These are phyloP conservation scores for Nigrospora osmanthi DNA, from an alignment of 2,329 filamentous ascomycete species.

Conservation along the genomic window DNA sequence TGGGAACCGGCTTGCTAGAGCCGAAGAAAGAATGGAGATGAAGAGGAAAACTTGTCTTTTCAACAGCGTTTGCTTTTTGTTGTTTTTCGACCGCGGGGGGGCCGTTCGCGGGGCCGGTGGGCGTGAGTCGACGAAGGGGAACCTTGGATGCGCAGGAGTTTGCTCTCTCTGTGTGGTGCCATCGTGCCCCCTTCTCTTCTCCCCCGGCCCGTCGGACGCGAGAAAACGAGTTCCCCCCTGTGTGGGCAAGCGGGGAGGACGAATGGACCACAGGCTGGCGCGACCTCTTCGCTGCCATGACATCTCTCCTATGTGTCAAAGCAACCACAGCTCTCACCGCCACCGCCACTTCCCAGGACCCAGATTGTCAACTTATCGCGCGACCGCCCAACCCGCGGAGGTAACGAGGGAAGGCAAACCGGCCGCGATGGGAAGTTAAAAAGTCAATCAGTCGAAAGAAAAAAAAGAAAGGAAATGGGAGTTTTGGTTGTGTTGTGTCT, in stretches of 20 bases:
- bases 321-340: no score
- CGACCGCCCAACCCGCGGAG: no score
- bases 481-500: no score
- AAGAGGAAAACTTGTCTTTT: constrained; percentile 18
- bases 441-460: no score
- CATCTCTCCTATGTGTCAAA: constrained; percentile 20
- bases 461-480: no score
- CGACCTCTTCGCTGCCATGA: constrained; percentile 22
- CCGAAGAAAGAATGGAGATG: constrained; percentile 5
- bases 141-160: constrained; percentile 7
- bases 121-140: constrained; percentile 10
- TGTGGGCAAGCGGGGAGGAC: constrained; percentile 15
- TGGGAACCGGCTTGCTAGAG: constrained; percentile 4
- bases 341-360: no score
- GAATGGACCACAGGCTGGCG: constrained; percentile 22
- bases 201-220: background rate
- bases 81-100: constrained; percentile 11
- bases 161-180: no score
- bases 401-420: no score
- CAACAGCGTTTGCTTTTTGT: constrained; percentile 15
- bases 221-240: background rate
- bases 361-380: no score
- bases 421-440: no score
- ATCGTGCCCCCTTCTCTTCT: background rate
- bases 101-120: no score